These are phyloP conservation scores for Lachnellula suecica DNA, from an alignment of 2,329 filamentous ascomycete species.

Conservation along the genomic window DNA sequence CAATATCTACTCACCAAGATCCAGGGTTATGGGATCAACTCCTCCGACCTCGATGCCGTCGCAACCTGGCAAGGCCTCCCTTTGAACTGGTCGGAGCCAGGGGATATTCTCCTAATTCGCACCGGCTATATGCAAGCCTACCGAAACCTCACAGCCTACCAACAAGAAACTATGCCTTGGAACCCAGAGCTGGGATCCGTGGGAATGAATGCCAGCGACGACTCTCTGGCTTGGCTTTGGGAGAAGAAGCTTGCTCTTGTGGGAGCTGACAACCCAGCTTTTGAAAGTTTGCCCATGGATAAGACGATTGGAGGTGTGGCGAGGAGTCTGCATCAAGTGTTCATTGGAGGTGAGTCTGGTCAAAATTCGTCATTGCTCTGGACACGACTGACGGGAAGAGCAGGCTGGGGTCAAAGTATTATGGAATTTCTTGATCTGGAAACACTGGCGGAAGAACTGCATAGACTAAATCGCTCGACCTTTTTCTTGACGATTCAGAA, in stretches of 20 bases:
- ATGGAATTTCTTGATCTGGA: constrained; percentile 3
- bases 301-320: not conserved
- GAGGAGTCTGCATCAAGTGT: constrained; percentile 4
- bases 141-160: too few species aligned
- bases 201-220: constrained; percentile 6
- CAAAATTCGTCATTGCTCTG: too few species aligned
- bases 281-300: constrained; percentile 8
- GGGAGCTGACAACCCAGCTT: constrained; percentile 9
- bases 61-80: too few species aligned
- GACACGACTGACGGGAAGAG: not conserved
- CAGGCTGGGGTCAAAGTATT: constrained; percentile 3
- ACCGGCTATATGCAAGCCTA: too few species aligned
- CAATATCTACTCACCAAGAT: too few species aligned
- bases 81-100: too few species aligned
- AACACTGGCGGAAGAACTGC: constrained; percentile 2
- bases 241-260: constrained; percentile 11
- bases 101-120: too few species aligned
- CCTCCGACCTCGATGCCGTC: too few species aligned
- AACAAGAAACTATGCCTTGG: too few species aligned
- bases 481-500: constrained; percentile 7
- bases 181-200: too few species aligned
- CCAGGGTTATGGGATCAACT: too few species aligned
- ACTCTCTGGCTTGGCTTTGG: constrained; percentile 8
- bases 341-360: constrained; percentile 5
- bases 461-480: constrained; percentile 1